These are phyloP conservation scores for Pyrus communis DNA, from an alignment of 306 rosid species.

Conservation along the genomic window DNA sequence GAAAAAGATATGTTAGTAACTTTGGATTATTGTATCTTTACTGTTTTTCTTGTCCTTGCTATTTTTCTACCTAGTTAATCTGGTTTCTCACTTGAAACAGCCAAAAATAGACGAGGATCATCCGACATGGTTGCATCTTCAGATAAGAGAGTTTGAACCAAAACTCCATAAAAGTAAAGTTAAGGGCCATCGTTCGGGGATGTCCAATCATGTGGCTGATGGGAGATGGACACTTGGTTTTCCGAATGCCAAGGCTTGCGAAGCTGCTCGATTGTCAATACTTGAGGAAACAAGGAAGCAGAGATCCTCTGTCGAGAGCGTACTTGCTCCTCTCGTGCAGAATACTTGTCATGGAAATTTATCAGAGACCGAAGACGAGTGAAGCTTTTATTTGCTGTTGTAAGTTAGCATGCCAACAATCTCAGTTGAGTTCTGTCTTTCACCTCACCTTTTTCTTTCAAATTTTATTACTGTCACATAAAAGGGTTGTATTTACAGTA, in stretches of 20 bases:
- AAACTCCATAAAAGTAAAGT: constrained; percentile 25
- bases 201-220: constrained; percentile 38
- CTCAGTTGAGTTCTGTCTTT: neutral
- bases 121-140: constrained; percentile 75
- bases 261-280: constrained; percentile 47
- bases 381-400: constrained; percentile 11
- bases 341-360: constrained; percentile 23
- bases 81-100: constrained; percentile 35
- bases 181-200: constrained; percentile 25
- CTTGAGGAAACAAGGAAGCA: constrained; percentile 54
- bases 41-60: no score
- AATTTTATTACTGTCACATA: neutral
- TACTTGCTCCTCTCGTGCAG: constrained; percentile 56
- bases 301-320: constrained; percentile 52
- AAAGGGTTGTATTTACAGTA: neutral
- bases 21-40: neutral
- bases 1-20: neutral
- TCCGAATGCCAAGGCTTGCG: constrained; percentile 50
- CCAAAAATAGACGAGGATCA: constrained; percentile 56
- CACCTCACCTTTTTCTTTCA: neutral
- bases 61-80: neutral
- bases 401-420: constrained; percentile 21
- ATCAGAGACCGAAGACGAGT: constrained; percentile 26
- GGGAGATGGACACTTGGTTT: constrained; percentile 89
- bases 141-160: constrained; percentile 62